A percentile compares a stretch with the other conserved stretches of the same genome.
phyloP scores from a whole-genome alignment of 2,329 filamentous ascomycete species.

The Teratosphaeria nubilosa region DNA sequence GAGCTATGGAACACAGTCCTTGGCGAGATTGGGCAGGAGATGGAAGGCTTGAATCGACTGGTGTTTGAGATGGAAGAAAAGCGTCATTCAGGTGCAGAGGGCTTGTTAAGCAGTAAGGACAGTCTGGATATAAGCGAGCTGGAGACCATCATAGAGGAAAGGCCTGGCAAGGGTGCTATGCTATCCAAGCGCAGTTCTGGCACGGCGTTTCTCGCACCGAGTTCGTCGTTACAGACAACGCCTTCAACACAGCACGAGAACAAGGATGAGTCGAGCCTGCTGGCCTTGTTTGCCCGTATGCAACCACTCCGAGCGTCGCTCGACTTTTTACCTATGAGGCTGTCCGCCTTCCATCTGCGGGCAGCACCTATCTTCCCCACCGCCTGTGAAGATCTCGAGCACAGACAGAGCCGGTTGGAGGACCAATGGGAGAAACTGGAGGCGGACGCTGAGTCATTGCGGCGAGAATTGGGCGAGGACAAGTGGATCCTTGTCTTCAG shows the following conservation, averaged over 20 bases:
- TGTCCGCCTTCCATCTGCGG: conserved; percentile 74
- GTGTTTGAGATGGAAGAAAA: conserved; percentile 98
- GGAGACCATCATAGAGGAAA: conserved; percentile 87
- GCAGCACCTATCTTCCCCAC: conserved; percentile 75
- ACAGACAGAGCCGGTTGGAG: conserved; percentile 64
- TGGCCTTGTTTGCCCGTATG: conserved; percentile 89
- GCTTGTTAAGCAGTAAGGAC: conserved; percentile 42
- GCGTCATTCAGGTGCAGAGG: conserved; percentile 68
- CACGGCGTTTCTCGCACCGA: conserved; percentile 48
- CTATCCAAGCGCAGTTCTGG: conserved; percentile 58
- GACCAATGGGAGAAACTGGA: conserved; percentile 81
- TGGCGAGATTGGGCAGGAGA: conserved; percentile 84
- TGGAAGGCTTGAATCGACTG: conserved; percentile 65
- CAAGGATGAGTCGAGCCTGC: conserved; percentile 76
- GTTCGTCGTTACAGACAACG: conserved; percentile 52
- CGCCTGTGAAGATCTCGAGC: conserved; percentile 79
- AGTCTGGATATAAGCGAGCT: conserved; percentile 74
- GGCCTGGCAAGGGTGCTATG: conserved; percentile 45
- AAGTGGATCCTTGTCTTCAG: conserved; percentile 94
- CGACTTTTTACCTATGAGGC: conserved; percentile 89
- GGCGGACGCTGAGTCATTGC: conserved; percentile 76
- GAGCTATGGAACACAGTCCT: conserved; percentile 91
- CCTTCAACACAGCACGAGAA: conserved; percentile 40
- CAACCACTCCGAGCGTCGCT: conserved; percentile 85
- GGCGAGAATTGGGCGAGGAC: conserved; percentile 87